These are phyloP conservation scores for Primulina eburnea DNA, from an alignment of 257 asterid species.

Conservation along the genomic window DNA sequence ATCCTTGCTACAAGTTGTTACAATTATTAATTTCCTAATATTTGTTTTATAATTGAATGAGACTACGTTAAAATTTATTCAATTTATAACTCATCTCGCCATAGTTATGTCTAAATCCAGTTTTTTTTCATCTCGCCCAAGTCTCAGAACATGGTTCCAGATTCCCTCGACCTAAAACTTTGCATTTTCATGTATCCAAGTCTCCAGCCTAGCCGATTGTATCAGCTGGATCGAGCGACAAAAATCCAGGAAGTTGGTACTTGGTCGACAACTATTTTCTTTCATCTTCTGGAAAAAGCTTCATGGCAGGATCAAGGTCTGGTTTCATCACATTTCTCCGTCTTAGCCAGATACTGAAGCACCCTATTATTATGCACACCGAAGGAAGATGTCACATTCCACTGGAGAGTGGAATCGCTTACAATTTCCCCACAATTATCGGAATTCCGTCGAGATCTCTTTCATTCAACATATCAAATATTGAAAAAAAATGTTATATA, in stretches of 20 bases:
- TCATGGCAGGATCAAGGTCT: no score
- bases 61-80: no score
- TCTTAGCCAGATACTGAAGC: constrained; percentile 77
- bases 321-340: constrained; percentile 45
- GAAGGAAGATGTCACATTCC: constrained; percentile 39
- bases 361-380: constrained; percentile 77
- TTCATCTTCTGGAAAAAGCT: constrained; percentile 37
- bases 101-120: no score
- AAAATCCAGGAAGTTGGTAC: constrained; percentile 43
- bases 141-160: constrained; percentile 46
- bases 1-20: no score
- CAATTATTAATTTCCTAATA: no score
- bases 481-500: no score
- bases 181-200: constrained; percentile 90
- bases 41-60: no score
- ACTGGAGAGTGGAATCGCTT: constrained; percentile 36
- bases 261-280: constrained; percentile 31
- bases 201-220: constrained; percentile 77
- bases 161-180: constrained; percentile 32
- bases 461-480: constrained; percentile 49
- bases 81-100: no score
- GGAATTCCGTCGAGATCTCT: constrained; percentile 79
- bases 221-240: constrained; percentile 37
- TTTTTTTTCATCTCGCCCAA: no score
- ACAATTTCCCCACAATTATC: constrained; percentile 81